Conservation (phyloP, 169 alveolate species). For the Theileria luwenshuni region DNA sequence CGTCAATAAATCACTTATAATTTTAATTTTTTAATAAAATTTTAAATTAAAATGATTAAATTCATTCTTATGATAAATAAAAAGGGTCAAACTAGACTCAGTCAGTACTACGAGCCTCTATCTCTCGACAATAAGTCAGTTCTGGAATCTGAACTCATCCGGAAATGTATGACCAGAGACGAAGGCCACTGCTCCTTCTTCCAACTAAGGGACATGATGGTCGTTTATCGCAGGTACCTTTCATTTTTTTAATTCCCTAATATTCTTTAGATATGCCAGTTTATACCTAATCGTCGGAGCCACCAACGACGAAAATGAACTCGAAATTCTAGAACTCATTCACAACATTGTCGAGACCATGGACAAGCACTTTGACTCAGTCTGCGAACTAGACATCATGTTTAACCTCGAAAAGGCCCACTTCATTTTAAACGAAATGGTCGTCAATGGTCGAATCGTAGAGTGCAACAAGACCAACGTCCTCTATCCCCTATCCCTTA, state of each 20-base stretch:
- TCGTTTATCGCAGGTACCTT: slow-evolving; percentile 81
- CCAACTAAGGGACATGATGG: slow-evolving; percentile 94
- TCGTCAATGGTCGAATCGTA: slow-evolving; percentile 90
- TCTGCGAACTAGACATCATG: slow-evolving; percentile 92
- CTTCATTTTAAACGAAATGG: slow-evolving; percentile 96
- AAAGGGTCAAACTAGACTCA: slow-evolving; percentile 97
- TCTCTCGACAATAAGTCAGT: slow-evolving; percentile 91
- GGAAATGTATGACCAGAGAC: slow-evolving; percentile 95
- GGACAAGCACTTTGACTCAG: slow-evolving; percentile 97
- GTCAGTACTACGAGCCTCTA: slow-evolving; percentile 86
- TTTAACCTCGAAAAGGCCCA: slow-evolving; percentile 98
- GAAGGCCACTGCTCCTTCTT: slow-evolving; percentile 95
- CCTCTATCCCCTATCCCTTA: slow-evolving; percentile 59
- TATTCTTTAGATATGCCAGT: slow-evolving; percentile 94
- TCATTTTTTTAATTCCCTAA: not conserved
- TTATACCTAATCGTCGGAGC: slow-evolving; percentile 93
- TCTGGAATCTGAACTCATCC: slow-evolving; percentile 96
- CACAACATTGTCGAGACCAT: slow-evolving; percentile 97
- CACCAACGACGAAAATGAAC: slow-evolving; percentile 88
- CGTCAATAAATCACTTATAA: too few species aligned
- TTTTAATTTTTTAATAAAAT: slow-evolving; percentile 2
- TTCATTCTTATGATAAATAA: slow-evolving; percentile 96
- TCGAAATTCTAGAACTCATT: slow-evolving; percentile 94
- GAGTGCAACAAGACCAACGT: slow-evolving; percentile 92
- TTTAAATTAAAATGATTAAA: slow-evolving; percentile 86